Conservation (phyloP, 1,284 basidiomycete species). For the Cutaneotrichosporon spelunceum region DNA sequence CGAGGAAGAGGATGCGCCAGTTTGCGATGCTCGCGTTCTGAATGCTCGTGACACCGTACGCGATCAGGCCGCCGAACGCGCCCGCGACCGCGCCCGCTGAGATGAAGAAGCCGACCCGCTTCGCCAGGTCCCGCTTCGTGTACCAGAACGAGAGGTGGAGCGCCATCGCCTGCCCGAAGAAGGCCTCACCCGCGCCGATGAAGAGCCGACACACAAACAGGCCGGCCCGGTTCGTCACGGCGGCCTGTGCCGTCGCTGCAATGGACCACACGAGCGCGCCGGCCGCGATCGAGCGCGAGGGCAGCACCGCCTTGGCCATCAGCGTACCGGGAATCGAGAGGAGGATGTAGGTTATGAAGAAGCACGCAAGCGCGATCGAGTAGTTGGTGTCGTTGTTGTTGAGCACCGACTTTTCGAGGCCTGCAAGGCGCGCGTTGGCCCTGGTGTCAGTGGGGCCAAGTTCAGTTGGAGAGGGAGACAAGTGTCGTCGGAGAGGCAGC, state of each 20-base stretch:
- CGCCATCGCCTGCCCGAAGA: slow-evolving; percentile 50
- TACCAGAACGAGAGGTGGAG: slow-evolving; percentile 46
- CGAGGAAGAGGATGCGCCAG: slow-evolving; percentile 45
- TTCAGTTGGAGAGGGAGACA: too few relatives aligned
- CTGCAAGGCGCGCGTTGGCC: slow-evolving; percentile 47
- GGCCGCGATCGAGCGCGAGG: slow-evolving; percentile 48
- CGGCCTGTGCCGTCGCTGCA: slow-evolving; percentile 51
- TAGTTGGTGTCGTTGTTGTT: slow-evolving; percentile 45
- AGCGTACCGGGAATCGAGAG: slow-evolving; percentile 47
- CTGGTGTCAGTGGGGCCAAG: too few relatives aligned
- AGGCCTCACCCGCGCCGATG: slow-evolving; percentile 50
- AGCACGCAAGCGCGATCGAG: slow-evolving; percentile 48
- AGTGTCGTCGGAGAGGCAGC: slow-evolving; percentile 6
- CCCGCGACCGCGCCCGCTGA: slow-evolving; percentile 49
- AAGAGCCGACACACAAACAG: slow-evolving; percentile 50
- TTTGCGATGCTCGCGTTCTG: slow-evolving; percentile 31
- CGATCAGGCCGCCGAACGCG: slow-evolving; percentile 49
- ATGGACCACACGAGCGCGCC: slow-evolving; percentile 53
- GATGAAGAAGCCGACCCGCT: slow-evolving; percentile 54
- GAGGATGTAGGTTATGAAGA: slow-evolving; percentile 52
- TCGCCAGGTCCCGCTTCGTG: slow-evolving; percentile 51
- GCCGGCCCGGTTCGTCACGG: slow-evolving; percentile 41
- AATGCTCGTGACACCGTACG: slow-evolving; percentile 48
- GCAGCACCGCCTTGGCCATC: slow-evolving; percentile 44
- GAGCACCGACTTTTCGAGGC: slow-evolving; percentile 45